Conservation (phyloP, 495 filamentous ascomycete genomes). For the Letharia columbiana region DNA sequence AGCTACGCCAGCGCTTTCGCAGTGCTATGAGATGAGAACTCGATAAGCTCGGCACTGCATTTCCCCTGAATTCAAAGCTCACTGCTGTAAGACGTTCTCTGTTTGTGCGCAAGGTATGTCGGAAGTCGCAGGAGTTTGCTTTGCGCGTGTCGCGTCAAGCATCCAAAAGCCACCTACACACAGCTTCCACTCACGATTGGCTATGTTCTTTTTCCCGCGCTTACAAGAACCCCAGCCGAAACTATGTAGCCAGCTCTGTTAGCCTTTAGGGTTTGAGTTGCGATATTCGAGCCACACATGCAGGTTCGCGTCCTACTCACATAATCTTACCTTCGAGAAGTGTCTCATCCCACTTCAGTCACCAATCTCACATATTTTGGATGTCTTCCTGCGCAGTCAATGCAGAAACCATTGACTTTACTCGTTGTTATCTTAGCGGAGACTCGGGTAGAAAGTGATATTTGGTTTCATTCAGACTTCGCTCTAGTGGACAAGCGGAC, state of each 20-base stretch:
- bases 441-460: too few relatives aligned
- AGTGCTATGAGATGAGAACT: slow-evolving; percentile 27
- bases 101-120: neutral
- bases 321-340: neutral
- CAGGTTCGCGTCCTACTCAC: neutral
- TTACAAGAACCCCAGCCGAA: neutral
- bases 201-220: neutral
- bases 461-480: too few relatives aligned
- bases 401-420: neutral
- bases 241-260: neutral
- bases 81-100: neutral
- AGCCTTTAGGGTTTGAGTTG: neutral
- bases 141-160: slow-evolving; percentile 11
- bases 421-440: too few relatives aligned
- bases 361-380: neutral
- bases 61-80: neutral
- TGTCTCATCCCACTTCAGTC: neutral
- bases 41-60: neutral
- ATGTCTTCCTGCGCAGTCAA: neutral
- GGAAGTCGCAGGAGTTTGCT: slow-evolving; percentile 2
- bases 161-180: neutral
- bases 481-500: too few relatives aligned
- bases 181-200: neutral
- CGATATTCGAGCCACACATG: neutral
- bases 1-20: slow-evolving; percentile 87